These are phyloP conservation scores for Colletotrichum sp. DNA, from an alignment of 2,329 filamentous ascomycete species.

Conservation along the genomic window DNA sequence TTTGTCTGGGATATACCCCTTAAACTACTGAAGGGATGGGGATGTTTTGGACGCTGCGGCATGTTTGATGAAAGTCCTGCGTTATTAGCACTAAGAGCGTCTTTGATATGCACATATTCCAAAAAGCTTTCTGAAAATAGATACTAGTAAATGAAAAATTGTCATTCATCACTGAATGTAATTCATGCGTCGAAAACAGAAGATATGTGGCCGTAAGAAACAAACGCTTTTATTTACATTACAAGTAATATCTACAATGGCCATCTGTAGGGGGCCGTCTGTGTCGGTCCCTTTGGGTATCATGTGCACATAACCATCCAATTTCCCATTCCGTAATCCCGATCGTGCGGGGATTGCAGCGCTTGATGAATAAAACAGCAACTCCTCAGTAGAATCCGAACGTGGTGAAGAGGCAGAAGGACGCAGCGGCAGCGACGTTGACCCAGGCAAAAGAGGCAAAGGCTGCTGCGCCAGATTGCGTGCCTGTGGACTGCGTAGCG, in stretches of 20 bases:
- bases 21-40: neutral
- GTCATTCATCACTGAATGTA: neutral
- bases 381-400: conserved; percentile 6
- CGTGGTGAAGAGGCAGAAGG: conserved; percentile 1
- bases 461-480: neutral
- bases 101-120: neutral
- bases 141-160: neutral
- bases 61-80: neutral
- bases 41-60: neutral
- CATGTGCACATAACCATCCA: conserved; percentile 25
- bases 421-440: conserved; percentile 1
- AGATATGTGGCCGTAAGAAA: neutral
- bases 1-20: neutral
- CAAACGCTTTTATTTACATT: conserved; percentile 19
- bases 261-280: conserved; percentile 13
- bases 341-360: neutral
- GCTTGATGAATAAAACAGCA: neutral
- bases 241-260: conserved; percentile 17
- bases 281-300: conserved; percentile 26
- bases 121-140: neutral
- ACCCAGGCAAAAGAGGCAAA: neutral
- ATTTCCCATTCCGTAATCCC: conserved; percentile 14
- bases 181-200: neutral
- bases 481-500: neutral
- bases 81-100: neutral